These are phyloP conservation scores for Candida patagonica DNA, from an alignment of 805 yeast genomes.

Conservation along the genomic window DNA sequence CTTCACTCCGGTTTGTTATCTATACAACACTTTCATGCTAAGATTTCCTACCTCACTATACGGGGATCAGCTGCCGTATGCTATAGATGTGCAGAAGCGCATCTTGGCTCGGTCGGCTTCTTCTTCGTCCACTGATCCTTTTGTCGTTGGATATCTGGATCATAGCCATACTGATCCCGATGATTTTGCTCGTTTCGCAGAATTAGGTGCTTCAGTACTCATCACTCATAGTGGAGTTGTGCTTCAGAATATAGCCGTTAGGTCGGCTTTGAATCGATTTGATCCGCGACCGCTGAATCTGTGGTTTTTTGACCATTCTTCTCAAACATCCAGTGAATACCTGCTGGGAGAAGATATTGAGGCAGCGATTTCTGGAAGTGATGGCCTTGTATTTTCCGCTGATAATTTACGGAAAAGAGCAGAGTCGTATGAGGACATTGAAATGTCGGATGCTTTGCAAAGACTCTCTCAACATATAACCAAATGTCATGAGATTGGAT, in stretches of 20 bases:
- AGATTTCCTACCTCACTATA: not conserved
- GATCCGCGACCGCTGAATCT: constrained; percentile 14
- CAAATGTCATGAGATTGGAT: not conserved
- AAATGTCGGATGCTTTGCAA: not conserved
- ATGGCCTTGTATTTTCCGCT: constrained; percentile 12
- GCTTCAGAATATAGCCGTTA: constrained; percentile 16
- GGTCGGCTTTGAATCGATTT: constrained; percentile 12
- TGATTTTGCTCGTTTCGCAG: constrained; percentile 12
- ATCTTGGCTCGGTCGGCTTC: constrained; percentile 3
- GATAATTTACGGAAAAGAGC: not conserved
- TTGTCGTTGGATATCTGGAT: constrained; percentile 11
- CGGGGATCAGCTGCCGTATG: constrained; percentile 2
- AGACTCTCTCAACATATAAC: not conserved
- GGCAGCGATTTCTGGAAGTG: constrained; percentile 16
- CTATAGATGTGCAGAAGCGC: constrained; percentile 8
- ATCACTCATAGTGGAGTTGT: constrained; percentile 13
- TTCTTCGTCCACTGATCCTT: constrained; percentile 8
- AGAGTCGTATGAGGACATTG: no score
- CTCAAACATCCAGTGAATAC: constrained; percentile 3
- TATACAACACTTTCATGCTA: not conserved
- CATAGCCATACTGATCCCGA: constrained; percentile 16
- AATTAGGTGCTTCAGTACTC: constrained; percentile 11
- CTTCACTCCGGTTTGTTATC: no score
- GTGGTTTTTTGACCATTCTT: constrained; percentile 9
- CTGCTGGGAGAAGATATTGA: constrained; percentile 17